phyloP scores from a whole-genome alignment of 805 yeast genomes.

The Sporopachydermia lactativora region DNA sequence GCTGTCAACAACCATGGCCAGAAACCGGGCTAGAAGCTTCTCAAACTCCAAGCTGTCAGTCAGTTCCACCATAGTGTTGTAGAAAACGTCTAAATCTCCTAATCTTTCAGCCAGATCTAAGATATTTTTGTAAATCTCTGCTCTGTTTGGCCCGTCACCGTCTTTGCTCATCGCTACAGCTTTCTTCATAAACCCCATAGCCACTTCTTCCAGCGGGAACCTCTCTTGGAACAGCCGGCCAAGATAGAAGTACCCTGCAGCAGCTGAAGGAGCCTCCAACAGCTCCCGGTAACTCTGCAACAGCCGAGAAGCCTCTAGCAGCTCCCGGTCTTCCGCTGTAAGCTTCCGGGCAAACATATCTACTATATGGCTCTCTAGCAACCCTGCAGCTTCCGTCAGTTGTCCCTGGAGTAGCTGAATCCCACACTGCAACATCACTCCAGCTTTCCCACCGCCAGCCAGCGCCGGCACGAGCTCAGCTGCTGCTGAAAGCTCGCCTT shows the following conservation, averaged over 20 bases:
- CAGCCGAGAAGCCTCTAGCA: not conserved
- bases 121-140: not conserved
- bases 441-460: not conserved
- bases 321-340: not conserved
- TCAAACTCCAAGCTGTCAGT: not conserved
- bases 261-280: not conserved
- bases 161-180: not conserved
- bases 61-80: slow-evolving; percentile 1
- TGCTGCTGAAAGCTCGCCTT: not conserved
- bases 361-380: not conserved
- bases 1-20: not conserved
- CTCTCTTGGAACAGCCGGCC: not conserved
- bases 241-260: not conserved
- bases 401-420: not conserved
- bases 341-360: slow-evolving; percentile 1
- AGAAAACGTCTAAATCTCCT: slow-evolving; percentile 1
- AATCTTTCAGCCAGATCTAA: not conserved
- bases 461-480: not conserved
- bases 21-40: not conserved
- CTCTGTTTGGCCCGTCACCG: not conserved
- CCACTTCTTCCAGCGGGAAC: not conserved
- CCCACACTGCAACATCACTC: not conserved
- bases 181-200: not conserved
- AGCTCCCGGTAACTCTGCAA: not conserved
- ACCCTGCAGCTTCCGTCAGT: not conserved